Evolutionary conservation across 768 basidiomycete genomes (phyloP).

Genomic region (Macrolepiota albuminosa): DNA sequence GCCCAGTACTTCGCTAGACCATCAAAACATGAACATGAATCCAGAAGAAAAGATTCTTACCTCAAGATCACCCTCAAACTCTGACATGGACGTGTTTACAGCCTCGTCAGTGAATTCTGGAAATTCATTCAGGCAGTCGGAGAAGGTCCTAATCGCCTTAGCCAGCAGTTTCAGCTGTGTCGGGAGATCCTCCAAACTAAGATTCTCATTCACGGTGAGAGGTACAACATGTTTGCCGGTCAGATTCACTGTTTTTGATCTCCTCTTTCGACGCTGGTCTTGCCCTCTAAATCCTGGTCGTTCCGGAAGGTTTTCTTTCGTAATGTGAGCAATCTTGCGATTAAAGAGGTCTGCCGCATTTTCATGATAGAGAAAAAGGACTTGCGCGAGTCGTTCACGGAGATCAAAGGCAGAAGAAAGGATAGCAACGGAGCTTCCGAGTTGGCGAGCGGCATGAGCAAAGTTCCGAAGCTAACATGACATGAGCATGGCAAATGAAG

Average conservation of each 20-base stretch:
- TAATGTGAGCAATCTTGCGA: slow-evolving; percentile 47
- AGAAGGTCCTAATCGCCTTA: slow-evolving; percentile 61
- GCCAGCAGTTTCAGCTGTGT: slow-evolving; percentile 59
- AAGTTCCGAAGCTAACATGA: slow-evolving; percentile 60
- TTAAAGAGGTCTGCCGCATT: slow-evolving; percentile 78
- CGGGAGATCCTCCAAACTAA: slow-evolving; percentile 66
- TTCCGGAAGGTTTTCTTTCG: slow-evolving; percentile 30
- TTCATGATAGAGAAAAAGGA: slow-evolving; percentile 67
- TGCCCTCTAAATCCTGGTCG: slow-evolving; percentile 22
- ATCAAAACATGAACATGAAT: slow-evolving; percentile 2
- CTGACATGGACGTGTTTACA: slow-evolving; percentile 59
- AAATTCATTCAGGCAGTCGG: slow-evolving; percentile 71
- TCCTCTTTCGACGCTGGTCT: slow-evolving; percentile 23
- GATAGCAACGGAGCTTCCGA: slow-evolving; percentile 75
- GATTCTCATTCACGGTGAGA: slow-evolving; percentile 48
- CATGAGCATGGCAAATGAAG: slow-evolving; percentile 1
- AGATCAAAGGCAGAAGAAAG: slow-evolving; percentile 70
- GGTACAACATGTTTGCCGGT: slow-evolving; percentile 45
- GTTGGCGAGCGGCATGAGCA: slow-evolving; percentile 69
- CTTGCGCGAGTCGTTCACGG: slow-evolving; percentile 61
- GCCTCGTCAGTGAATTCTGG: slow-evolving; percentile 75
- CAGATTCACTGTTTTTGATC: slow-evolving; percentile 27
- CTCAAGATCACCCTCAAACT: slow-evolving; percentile 67
- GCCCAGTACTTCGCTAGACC: slow-evolving; percentile 59
- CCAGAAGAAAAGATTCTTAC: slow-evolving; percentile 26